Base-by-base conservation (phyloP, 1,284 basidiomycete genomes). In the Cutaneotrichosporon sp. region DNA sequence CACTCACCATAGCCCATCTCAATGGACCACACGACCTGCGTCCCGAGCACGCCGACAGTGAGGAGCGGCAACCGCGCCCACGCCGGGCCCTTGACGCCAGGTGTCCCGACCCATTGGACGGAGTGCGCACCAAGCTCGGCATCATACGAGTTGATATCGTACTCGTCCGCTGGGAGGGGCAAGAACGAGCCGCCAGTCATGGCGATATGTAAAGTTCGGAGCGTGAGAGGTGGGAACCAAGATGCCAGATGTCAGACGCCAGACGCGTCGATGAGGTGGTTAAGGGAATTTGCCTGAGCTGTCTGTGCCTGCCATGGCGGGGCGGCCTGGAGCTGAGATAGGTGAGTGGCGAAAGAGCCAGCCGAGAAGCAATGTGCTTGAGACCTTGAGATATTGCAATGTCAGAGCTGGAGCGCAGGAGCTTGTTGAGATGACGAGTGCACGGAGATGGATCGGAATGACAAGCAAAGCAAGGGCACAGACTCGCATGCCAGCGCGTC, bases 1-100 rank as follows among this genome's bases (percentile, higher is more conserved):
- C 5, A 76, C 84, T 66, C 67, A 89, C 89, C 90, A 72, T 93
- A 92, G 1, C 90, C 89, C 90, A 95, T 92, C 76, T 95, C 92
- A 4, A 94, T 88, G 1, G 89, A 90, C 92, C 92, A 95, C 61
- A 93, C 86, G 60, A 91, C 86, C 76, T 91, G 90, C 1, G 92
- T 87, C 14, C 91, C 91, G 4, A 92, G 80, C 65, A 93, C 82
- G 2, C 90, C 89, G 22, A 92, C 74, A 0, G 90, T 93, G 58
- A 93, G 80, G 5, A 86, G 82, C 0, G 91, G 90, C 49, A 92
- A 79, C 65, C 85, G 86, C 5, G 85, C 78, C 85, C 86, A 89
- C 58, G 73, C 72, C 1, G 88, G 88, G 1, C 88, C 88, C 31
- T 83, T 76, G 30, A 89, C 84, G 64, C 81, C 82, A 0, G 87